Conservation (phyloP, 257 asterid species). For the Prunella vulgaris region DNA sequence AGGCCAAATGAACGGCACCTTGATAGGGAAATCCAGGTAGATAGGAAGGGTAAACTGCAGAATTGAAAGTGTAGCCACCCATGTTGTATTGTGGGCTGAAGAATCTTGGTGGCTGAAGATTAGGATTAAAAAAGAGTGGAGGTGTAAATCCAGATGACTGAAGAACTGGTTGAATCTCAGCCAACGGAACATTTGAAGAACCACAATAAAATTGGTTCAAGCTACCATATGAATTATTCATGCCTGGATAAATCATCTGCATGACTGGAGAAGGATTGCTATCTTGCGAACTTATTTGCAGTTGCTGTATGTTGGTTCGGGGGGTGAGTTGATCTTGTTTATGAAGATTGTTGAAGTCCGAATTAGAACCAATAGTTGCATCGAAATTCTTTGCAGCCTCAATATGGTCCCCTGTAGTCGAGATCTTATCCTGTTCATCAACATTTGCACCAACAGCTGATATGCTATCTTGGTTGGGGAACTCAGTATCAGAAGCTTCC, state of each 20-base stretch:
- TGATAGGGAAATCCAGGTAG: constrained; percentile 35
- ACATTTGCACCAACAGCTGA: constrained; percentile 5
- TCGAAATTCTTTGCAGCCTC: constrained; percentile 9
- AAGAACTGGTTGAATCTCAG: not conserved
- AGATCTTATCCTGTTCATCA: constrained; percentile 14
- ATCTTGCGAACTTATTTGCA: constrained; percentile 20
- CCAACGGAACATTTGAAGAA: not conserved
- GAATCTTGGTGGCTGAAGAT: constrained; percentile 31
- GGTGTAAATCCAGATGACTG: not conserved
- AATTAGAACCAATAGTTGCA: constrained; percentile 13
- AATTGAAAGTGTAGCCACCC: constrained; percentile 31
- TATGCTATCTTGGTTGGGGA: not conserved
- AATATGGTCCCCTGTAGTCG: constrained; percentile 1
- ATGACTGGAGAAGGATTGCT: constrained; percentile 18
- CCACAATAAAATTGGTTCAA: not conserved
- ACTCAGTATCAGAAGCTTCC: constrained; percentile 15
- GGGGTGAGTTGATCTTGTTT: constrained; percentile 16
- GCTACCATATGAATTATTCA: constrained; percentile 25
- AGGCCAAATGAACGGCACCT: constrained; percentile 23
- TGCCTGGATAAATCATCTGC: constrained; percentile 32
- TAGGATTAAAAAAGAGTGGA: constrained; percentile 20
- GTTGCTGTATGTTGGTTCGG: constrained; percentile 20
- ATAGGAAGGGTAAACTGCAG: constrained; percentile 28
- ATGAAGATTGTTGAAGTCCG: constrained; percentile 6
- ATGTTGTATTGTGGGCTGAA: constrained; percentile 29